These are phyloP conservation scores for Aureobasidium sp. DNA, from an alignment of 2,329 filamentous ascomycete species.

Conservation along the genomic window DNA sequence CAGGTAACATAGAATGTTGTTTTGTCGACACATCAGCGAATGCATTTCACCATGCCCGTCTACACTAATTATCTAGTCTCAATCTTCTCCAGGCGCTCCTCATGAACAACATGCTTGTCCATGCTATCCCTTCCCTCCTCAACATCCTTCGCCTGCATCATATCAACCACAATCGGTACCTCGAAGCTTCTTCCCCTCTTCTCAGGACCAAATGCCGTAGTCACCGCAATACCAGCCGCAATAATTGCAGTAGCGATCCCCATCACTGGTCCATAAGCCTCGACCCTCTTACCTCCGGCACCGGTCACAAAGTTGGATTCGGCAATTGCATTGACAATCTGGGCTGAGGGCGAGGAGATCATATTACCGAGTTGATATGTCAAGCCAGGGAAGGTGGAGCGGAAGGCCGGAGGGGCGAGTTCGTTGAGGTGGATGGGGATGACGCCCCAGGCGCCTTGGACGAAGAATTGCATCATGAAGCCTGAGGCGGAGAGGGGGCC, in stretches of 20 bases:
- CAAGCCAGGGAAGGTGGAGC: conserved; percentile 62
- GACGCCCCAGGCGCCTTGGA: conserved; percentile 55
- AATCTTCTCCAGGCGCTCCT: not conserved
- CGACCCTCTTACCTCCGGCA: conserved; percentile 49
- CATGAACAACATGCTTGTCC: conserved; percentile 7
- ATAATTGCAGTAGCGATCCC: conserved; percentile 71
- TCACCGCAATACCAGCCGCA: conserved; percentile 59
- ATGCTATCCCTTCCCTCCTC: conserved; percentile 16
- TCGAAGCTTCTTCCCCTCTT: conserved; percentile 66
- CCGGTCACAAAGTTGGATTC: conserved; percentile 54
- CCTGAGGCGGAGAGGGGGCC: conserved; percentile 54
- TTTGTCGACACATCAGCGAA: no score
- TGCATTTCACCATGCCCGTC: no score
- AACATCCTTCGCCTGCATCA: conserved; percentile 16
- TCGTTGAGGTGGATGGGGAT: conserved; percentile 70
- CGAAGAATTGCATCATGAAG: conserved; percentile 64
- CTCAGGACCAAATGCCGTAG: conserved; percentile 65
- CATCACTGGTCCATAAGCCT: conserved; percentile 71
- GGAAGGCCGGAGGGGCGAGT: conserved; percentile 62
- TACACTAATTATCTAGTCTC: not conserved
- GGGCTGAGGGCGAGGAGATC: conserved; percentile 50
- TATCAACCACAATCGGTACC: conserved; percentile 39
- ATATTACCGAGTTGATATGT: conserved; percentile 72
- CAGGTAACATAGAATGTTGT: no score
- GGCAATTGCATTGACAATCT: conserved; percentile 70